Conservation (phyloP, 345 rosid species). For the Pelargonium nanum region DNA sequence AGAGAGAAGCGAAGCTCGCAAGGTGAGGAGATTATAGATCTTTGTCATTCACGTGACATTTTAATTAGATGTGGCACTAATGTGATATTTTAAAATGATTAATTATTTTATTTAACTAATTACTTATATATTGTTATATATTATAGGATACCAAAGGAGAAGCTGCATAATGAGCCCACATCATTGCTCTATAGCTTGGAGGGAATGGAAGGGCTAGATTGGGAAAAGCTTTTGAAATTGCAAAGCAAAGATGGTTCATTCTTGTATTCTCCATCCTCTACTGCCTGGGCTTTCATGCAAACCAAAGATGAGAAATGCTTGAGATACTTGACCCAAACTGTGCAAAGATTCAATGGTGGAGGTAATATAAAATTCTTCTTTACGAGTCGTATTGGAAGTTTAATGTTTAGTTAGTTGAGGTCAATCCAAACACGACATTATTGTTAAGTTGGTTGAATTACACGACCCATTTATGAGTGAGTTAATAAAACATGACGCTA, state of each 20-base stretch:
- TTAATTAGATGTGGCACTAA: no score
- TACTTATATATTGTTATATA: no score
- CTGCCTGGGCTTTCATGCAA: constrained; percentile 81
- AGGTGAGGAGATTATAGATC: no score
- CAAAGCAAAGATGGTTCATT: constrained; percentile 79
- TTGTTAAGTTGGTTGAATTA: no score
- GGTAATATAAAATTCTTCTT: constrained; percentile 27
- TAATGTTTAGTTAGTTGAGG: no score
- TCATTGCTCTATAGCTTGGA: constrained; percentile 90
- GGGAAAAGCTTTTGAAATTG: constrained; percentile 73
- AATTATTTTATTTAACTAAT: no score
- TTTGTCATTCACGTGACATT: no score
- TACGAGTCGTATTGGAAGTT: no score
- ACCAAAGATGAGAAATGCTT: constrained; percentile 62
- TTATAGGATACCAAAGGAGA: constrained; percentile 75
- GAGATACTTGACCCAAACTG: constrained; percentile 42
- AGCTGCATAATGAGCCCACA: constrained; percentile 78
- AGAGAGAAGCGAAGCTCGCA: constrained; percentile 59
- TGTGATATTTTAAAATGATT: no score
- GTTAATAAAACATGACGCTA: no score
- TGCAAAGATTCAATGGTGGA: constrained; percentile 77
- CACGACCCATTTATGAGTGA: no score
- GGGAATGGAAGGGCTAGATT: constrained; percentile 70
- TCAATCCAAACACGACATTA: no score
- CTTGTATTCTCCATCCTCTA: constrained; percentile 89